A percentile compares a stretch with the other conserved stretches of the same genome.
Conservation (phyloP, 2,329 filamentous ascomycete species). For the Arthroderma uncinatum region DNA sequence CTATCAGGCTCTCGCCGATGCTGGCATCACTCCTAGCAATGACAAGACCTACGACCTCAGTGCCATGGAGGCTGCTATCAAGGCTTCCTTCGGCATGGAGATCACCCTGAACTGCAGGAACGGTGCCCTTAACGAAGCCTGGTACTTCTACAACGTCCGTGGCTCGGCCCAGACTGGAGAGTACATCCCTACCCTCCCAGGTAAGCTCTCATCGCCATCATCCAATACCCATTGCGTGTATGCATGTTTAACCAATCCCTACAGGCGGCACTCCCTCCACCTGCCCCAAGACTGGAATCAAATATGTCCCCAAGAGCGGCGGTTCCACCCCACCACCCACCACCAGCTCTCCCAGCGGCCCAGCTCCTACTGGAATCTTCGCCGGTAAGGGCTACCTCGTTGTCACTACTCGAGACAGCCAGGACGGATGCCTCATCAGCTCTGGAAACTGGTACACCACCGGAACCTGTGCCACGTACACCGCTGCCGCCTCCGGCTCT, state of each 20-base stretch:
- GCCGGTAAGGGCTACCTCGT: constrained; percentile 47
- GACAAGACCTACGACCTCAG: constrained; percentile 42
- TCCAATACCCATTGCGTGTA: not conserved
- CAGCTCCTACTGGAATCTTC: constrained; percentile 28
- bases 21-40: constrained; percentile 44
- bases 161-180: constrained; percentile 50
- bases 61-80: constrained; percentile 42
- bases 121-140: constrained; percentile 43
- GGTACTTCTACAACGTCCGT: constrained; percentile 43
- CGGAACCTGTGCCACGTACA: constrained; percentile 54
- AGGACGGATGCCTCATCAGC: constrained; percentile 51
- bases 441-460: constrained; percentile 52
- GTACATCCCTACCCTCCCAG: constrained; percentile 46
- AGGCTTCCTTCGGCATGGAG: constrained; percentile 37
- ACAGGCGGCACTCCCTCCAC: constrained; percentile 45
- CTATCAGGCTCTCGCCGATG: constrained; percentile 32
- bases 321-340: constrained; percentile 9
- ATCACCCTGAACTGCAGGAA: constrained; percentile 41
- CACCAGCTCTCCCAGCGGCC: constrained; percentile 5
- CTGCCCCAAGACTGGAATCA: constrained; percentile 53
- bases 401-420: constrained; percentile 34
- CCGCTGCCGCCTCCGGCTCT: constrained; percentile 33
- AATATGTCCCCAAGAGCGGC: constrained; percentile 50
- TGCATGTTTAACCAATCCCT: not conserved
- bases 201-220: constrained; percentile 19